Evolutionary conservation across 176 grass and related monocot genomes (phyloP).

Genomic region (Melocanna baccifera): DNA sequence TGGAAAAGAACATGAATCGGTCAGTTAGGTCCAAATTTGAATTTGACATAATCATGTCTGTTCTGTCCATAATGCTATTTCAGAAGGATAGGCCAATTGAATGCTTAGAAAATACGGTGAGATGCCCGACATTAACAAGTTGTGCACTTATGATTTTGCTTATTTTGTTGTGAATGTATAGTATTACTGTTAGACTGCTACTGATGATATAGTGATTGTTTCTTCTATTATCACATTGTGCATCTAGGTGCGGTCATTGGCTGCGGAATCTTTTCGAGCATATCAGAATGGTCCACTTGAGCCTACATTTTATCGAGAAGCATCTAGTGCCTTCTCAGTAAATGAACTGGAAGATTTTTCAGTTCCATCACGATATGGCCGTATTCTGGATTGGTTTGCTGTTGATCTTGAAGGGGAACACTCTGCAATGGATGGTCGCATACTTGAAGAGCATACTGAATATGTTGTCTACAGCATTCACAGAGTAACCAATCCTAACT

Average conservation of each 20-base stretch:
- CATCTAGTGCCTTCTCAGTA: conserved; percentile 40
- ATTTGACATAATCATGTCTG: background rate
- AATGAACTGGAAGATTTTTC: conserved; percentile 51
- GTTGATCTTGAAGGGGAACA: conserved; percentile 97
- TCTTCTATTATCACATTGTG: conserved; percentile 2
- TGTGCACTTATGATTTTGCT: conserved; percentile 2
- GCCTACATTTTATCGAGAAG: conserved; percentile 72
- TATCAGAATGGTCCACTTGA: conserved; percentile 90
- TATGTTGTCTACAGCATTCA: conserved; percentile 95
- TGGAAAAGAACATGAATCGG: background rate
- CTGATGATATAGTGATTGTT: background rate
- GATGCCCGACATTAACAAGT: background rate
- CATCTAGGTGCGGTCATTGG: conserved; percentile 83
- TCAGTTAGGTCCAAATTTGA: background rate
- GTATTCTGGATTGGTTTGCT: conserved; percentile 84
- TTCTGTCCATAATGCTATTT: background rate
- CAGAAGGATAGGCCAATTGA: background rate
- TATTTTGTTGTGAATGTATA: conserved; percentile 1
- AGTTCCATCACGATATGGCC: conserved; percentile 59
- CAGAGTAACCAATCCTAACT: conserved; percentile 51
- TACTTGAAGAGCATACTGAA: conserved; percentile 94
- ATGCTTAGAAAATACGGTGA: background rate
- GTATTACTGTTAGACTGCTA: conserved; percentile 18
- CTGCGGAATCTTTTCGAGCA: conserved; percentile 80
- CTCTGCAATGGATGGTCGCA: conserved; percentile 93